These are phyloP conservation scores for Inonotus obliquus DNA, from an alignment of 1,284 basidiomycete genomes.

Conservation along the genomic window DNA sequence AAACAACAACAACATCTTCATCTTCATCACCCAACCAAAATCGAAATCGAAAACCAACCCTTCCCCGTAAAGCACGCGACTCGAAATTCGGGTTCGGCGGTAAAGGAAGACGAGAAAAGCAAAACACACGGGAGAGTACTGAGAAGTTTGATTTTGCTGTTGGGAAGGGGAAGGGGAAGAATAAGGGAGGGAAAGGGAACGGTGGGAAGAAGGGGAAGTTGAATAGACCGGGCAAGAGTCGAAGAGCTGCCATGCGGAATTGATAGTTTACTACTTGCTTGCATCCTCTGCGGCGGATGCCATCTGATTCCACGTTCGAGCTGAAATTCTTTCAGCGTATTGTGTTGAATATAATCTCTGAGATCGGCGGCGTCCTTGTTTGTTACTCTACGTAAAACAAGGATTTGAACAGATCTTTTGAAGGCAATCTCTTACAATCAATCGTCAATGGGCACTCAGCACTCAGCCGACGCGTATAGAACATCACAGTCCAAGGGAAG, in stretches of 20 bases:
- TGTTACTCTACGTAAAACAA: no score
- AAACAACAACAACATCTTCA: constrained; percentile 24
- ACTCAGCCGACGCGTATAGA: no score
- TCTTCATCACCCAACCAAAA: constrained; percentile 23
- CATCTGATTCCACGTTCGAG: no score
- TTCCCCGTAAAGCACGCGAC: constrained; percentile 68
- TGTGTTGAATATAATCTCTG: no score
- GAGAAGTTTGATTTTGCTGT: constrained; percentile 55
- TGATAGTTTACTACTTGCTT: background rate
- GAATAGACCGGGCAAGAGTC: background rate
- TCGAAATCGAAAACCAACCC: constrained; percentile 26
- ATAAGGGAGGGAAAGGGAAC: constrained; percentile 42
- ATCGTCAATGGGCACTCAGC: no score
- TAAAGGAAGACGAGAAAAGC: constrained; percentile 62
- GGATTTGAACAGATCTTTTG: no score
- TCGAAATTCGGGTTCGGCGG: constrained; percentile 76
- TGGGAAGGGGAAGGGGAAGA: constrained; percentile 44
- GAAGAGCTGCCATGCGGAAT: background rate
- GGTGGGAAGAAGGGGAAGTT: constrained; percentile 30
- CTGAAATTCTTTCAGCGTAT: no score
- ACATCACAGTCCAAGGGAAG: no score
- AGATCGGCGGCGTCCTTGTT: no score
- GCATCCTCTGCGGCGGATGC: no score
- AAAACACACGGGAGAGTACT: constrained; percentile 77
- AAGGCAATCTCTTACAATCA: no score